These are phyloP conservation scores for Moricandia arvensis DNA, from an alignment of 345 rosid species.

Conservation along the genomic window DNA sequence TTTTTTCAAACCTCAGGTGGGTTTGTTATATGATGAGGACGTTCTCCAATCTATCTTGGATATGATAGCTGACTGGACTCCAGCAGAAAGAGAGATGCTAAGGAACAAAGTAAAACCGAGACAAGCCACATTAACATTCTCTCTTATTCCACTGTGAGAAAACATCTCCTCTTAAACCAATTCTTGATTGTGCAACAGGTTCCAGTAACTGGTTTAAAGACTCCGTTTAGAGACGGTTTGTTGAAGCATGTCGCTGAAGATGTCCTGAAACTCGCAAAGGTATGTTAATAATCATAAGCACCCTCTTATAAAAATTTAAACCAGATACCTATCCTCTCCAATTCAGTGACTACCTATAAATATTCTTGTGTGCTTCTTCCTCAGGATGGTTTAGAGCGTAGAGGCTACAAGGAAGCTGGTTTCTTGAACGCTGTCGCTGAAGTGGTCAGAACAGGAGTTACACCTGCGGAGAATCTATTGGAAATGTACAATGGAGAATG, in stretches of 20 bases:
- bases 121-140: neutral
- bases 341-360: neutral
- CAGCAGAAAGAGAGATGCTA: conserved; percentile 85
- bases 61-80: conserved; percentile 86
- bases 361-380: conserved; percentile 8
- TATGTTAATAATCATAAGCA: conserved; percentile 31
- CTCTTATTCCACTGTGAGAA: neutral
- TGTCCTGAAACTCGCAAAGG: conserved; percentile 81
- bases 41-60: conserved; percentile 77
- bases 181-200: conserved; percentile 50
- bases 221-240: conserved; percentile 87
- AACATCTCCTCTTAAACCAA: neutral
- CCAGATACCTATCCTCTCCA: neutral
- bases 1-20: conserved; percentile 60
- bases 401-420: conserved; percentile 90
- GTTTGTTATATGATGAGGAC: conserved; percentile 79
- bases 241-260: conserved; percentile 81
- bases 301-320: neutral
- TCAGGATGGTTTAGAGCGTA: conserved; percentile 92
- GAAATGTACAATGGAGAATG: conserved; percentile 80
- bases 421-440: conserved; percentile 81
- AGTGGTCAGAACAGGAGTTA: conserved; percentile 90
- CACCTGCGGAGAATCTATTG: conserved; percentile 86
- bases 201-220: conserved; percentile 75
- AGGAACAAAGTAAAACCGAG: conserved; percentile 64